These are phyloP conservation scores for Limnanthes douglasii DNA, from an alignment of 345 rosid genomes.

Conservation along the genomic window DNA sequence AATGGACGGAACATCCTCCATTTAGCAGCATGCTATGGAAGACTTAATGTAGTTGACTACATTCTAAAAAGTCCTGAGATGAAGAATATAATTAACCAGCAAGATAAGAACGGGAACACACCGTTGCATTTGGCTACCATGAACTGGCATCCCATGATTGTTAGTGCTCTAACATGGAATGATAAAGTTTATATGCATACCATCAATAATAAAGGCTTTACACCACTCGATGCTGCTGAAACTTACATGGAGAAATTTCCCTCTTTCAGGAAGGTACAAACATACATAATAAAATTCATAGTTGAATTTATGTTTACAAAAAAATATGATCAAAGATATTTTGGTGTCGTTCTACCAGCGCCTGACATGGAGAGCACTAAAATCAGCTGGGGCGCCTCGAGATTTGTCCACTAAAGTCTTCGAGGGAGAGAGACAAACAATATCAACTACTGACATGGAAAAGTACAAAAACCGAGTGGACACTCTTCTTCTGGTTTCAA, in stretches of 20 bases:
- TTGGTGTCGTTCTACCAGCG: conserved; percentile 1
- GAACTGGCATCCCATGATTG: conserved; percentile 6
- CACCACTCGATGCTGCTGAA: conserved; percentile 6
- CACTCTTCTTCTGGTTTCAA: conserved; percentile 6
- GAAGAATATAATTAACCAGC: not conserved
- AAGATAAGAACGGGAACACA: conserved; percentile 6
- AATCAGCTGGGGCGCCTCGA: conserved; percentile 1
- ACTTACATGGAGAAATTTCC: not conserved
- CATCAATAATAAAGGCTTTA: not conserved
- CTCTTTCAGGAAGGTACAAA: conserved; percentile 4
- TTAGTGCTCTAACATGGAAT: not conserved
- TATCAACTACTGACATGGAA: not conserved
- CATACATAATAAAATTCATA: too few species aligned
- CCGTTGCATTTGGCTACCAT: conserved; percentile 9
- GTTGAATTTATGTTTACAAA: too few species aligned
- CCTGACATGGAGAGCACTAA: conserved; percentile 5
- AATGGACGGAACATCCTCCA: conserved; percentile 7
- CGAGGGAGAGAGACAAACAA: not conserved
- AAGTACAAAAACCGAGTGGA: conserved; percentile 4
- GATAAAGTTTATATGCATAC: not conserved
- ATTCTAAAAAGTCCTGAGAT: not conserved
- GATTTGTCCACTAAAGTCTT: not conserved
- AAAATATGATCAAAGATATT: not conserved
- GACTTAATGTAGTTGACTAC: conserved; percentile 1
- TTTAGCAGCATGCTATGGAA: conserved; percentile 4